Evolutionary conservation across 129 eudicot genomes (phyloP).

Genomic region (Arctium lappa): DNA sequence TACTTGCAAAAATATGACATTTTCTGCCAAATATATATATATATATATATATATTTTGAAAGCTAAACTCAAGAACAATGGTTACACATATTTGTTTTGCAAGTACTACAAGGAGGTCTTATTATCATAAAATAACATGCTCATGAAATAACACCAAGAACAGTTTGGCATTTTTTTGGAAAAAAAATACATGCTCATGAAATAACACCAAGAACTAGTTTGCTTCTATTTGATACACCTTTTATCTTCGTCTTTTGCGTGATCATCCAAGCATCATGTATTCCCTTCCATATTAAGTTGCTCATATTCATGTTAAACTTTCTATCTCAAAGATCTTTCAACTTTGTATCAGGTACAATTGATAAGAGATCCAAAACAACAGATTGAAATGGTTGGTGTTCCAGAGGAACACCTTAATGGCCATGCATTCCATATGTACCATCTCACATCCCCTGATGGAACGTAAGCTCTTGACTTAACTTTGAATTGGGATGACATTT

Average conservation of each 20-base stretch:
- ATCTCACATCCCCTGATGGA: constrained; percentile 84
- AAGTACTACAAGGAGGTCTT: no score
- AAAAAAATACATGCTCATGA: background rate
- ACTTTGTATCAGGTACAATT: constrained; percentile 45
- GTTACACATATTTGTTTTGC: no score
- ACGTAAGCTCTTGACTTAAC: constrained; percentile 46
- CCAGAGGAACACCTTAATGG: constrained; percentile 81
- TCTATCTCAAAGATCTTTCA: background rate
- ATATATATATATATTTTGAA: no score
- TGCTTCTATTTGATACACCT: background rate
- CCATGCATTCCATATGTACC: constrained; percentile 93
- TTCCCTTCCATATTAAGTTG: background rate
- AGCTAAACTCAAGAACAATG: no score
- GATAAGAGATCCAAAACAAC: constrained; percentile 70
- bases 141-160: background rate
- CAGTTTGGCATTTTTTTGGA: background rate
- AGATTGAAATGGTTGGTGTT: constrained; percentile 80
- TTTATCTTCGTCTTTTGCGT: no score
- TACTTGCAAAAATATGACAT: no score
- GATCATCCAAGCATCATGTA: background rate
- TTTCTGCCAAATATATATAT: no score
- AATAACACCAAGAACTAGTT: background rate
- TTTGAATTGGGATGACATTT: background rate
- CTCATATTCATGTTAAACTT: no score
- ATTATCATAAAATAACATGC: background rate